Base-by-base conservation (phyloP, 441 rosid genomes). In the Euphorbia schlechtendalii region DNA sequence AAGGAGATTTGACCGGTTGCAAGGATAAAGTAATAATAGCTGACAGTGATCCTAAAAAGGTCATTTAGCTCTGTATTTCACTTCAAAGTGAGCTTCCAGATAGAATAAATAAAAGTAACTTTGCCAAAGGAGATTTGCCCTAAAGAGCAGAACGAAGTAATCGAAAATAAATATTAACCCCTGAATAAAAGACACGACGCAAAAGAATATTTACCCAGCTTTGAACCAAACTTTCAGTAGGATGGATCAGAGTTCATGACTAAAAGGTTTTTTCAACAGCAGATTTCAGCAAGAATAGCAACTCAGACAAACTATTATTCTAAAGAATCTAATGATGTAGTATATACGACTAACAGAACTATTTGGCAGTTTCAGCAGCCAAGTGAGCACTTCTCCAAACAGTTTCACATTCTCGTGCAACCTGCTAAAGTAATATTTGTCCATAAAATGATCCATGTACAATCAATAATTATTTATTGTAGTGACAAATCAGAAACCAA, bases 51-150 rank as follows among this genome's bases (percentile, higher is more conserved):
- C n/a, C n/a, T n/a, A n/a, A n/a, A n/a, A n/a, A n/a, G n/a, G n/a
- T n/a, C n/a, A n/a, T n/a, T n/a, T n/a, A n/a, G n/a, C n/a, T n/a
- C n/a, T n/a, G n/a, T n/a, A n/a, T n/a, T n/a, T n/a, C n/a, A n/a
- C n/a, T n/a, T n/a, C n/a, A n/a, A n/a, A n/a, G n/a, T n/a, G n/a
- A n/a, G 64, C 65, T 66, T 48, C 74, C 25, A 70, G 71, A 67
- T 45, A 64, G 61, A 76, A 46, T 68, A 66, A 62, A 76, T 66
- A 59, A 62, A 17, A 20, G 63, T 40, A 73, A 66, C 43, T 66
- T 68, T 76, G 82, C 89, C 87, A 83, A 86, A 81, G 81, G 79
- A 85, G 88, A 84, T 82, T 73, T 85, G 79, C 84, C 88, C 86
- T n/a, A 53, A 59, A 62, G 71, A 76, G 68, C 73, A 67, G 71